Evolutionary conservation across 176 grass and related monocot genomes (phyloP).

Genomic region (Cenchrus purpureus): DNA sequence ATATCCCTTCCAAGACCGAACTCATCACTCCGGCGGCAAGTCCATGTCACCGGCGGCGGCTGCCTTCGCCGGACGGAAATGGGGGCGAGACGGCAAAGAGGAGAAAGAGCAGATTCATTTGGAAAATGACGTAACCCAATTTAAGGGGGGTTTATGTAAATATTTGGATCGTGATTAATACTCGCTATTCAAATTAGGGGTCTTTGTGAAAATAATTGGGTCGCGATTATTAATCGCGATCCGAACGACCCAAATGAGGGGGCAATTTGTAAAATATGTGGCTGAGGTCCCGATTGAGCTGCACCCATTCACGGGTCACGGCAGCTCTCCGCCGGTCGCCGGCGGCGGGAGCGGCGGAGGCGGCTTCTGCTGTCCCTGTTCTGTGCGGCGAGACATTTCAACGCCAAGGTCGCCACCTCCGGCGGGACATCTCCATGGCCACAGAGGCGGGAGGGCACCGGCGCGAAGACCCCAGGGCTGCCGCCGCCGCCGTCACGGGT

Average conservation of each 20-base stretch:
- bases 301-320: not conserved
- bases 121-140: too few relatives aligned
- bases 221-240: too few relatives aligned
- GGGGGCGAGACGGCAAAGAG: not conserved
- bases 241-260: not conserved
- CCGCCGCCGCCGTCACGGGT: not conserved
- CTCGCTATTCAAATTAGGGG: not conserved
- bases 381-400: not conserved
- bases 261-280: not conserved
- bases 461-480: not conserved
- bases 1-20: too few relatives aligned
- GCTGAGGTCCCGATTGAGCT: not conserved
- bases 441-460: too few relatives aligned
- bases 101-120: too few relatives aligned
- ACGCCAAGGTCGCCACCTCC: not conserved
- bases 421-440: not conserved
- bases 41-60: too few relatives aligned
- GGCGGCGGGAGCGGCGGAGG: not conserved
- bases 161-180: too few relatives aligned
- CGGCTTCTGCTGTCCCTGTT: not conserved
- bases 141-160: too few relatives aligned
- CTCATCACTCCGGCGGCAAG: too few relatives aligned
- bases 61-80: too few relatives aligned
- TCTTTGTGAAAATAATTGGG: not conserved
- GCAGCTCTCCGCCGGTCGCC: not conserved